Evolutionary conservation across 2,329 filamentous ascomycete species (phyloP), one percentile per base, ranked within the genome.

Genomic region (Harringtonia aguacate): DNA sequence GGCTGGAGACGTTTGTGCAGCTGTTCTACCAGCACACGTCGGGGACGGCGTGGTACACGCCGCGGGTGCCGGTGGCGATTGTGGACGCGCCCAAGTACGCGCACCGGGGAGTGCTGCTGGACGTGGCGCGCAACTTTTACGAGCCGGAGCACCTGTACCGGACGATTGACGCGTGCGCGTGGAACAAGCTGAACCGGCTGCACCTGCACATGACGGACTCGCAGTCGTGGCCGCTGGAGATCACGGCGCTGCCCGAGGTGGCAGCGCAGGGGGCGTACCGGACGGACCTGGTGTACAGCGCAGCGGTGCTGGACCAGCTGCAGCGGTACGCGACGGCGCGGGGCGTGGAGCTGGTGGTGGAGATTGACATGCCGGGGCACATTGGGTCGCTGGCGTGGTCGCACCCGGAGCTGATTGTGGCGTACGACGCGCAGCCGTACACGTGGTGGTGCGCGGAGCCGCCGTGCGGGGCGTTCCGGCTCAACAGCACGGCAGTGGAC

Each of bases 211-310:
- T 82, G 46, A 92, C 85, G 5, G 86, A 94, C 61, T 79, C 82
- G 15, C 86, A 94, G 61, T 85, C 85, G 4, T 94, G 86, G 83
- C 87, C 87, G 0, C 68, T 94, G 21, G 85, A 87, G 52, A 81
- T 94, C 40, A 84, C 85, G 1, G 63, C 82, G 3, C 63, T 94
- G 49, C 84, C 87, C 4, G 73, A 81, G 46, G 68, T 94, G 3
- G 72, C 86, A 4, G 62, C 69, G 42, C 81, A 86, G 58, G 87
- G 86, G 30, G 81, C 86, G 1, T 94, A 94, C 57, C 69, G 71
- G 21, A 67, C 71, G 17, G 75, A 74, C 37, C 67, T 85, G 41
- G 75, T 77, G 1, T 94, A 92, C 65, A 77, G 73, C 1, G 70
- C 80, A 0, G 61, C 65, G 2, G 79, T 88, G 48, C 66, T 94